Conservation (phyloP, 2,329 filamentous ascomycete species). For the Penicillium sp. region DNA sequence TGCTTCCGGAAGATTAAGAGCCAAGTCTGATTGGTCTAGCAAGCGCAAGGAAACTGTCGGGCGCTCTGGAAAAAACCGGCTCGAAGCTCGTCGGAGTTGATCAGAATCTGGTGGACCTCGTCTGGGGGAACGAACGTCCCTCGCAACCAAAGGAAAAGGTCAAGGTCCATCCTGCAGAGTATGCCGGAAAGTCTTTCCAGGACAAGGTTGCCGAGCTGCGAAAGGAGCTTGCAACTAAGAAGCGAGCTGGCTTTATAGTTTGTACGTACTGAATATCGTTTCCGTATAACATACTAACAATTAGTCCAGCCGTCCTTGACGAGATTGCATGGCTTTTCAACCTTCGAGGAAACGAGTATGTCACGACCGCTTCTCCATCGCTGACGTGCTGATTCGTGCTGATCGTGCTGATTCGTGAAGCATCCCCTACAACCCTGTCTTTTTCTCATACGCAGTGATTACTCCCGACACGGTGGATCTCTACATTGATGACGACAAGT, state of each 20-base stretch:
- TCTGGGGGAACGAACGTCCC: constrained; percentile 78
- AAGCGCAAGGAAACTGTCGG: constrained; percentile 69
- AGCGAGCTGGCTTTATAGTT: constrained; percentile 78
- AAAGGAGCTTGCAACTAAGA: constrained; percentile 89
- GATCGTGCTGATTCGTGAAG: constrained; percentile 36
- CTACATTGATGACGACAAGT: constrained; percentile 78
- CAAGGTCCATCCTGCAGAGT: constrained; percentile 66
- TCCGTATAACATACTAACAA: constrained; percentile 1
- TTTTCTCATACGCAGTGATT: constrained; percentile 92
- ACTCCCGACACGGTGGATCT: constrained; percentile 72
- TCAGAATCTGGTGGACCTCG: constrained; percentile 80
- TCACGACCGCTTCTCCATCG: neutral
- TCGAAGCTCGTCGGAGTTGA: constrained; percentile 69
- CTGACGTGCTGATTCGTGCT: no score
- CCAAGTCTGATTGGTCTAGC: constrained; percentile 30
- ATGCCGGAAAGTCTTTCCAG: constrained; percentile 75
- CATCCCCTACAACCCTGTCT: constrained; percentile 96
- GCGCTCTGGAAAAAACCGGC: constrained; percentile 83
- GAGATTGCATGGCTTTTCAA: constrained; percentile 99
- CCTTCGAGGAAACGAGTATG: constrained; percentile 77
- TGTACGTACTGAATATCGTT: constrained; percentile 41
- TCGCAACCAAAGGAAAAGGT: constrained; percentile 71
- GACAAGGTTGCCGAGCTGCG: constrained; percentile 81
- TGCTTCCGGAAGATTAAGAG: neutral
- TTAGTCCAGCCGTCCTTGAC: constrained; percentile 70